phyloP scores from a whole-genome alignment of 2,329 filamentous ascomycete species.

The Calonectria naviculata region DNA sequence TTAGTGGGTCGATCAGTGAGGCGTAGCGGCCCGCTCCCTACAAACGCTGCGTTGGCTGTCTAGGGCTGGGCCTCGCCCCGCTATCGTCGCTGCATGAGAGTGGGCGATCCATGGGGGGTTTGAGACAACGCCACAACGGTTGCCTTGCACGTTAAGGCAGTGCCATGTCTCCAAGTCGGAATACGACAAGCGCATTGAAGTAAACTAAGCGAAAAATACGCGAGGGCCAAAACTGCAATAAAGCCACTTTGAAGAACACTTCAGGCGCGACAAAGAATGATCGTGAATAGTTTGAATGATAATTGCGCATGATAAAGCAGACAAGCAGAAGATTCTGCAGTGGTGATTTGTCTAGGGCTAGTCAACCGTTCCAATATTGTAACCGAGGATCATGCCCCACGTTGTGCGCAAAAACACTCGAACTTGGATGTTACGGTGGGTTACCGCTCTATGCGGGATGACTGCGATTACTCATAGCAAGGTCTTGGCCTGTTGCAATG shows the following conservation, averaged over 20 bases:
- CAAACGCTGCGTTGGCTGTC: background rate
- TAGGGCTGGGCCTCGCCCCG: background rate
- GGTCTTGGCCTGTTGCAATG: background rate
- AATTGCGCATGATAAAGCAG: no score
- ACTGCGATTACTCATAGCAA: background rate
- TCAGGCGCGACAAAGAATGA: no score
- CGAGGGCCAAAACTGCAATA: background rate
- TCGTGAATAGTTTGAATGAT: no score
- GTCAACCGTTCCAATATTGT: background rate
- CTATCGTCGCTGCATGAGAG: background rate
- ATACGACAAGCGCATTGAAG: no score
- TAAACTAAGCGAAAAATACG: background rate
- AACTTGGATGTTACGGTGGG: background rate
- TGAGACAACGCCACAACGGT: background rate
- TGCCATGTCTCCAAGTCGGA: background rate
- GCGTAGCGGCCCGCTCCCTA: conserved; percentile 12
- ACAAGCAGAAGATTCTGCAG: background rate
- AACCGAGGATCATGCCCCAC: background rate
- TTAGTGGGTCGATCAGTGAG: conserved; percentile 1
- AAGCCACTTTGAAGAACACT: no score
- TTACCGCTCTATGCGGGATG: background rate
- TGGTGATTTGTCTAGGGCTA: background rate
- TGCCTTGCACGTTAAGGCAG: background rate
- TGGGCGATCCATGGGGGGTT: background rate
- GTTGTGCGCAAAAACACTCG: background rate